Evolutionary conservation across 2,329 filamentous ascomycete species (phyloP).

Genomic region (Aspergillus caelatus): DNA sequence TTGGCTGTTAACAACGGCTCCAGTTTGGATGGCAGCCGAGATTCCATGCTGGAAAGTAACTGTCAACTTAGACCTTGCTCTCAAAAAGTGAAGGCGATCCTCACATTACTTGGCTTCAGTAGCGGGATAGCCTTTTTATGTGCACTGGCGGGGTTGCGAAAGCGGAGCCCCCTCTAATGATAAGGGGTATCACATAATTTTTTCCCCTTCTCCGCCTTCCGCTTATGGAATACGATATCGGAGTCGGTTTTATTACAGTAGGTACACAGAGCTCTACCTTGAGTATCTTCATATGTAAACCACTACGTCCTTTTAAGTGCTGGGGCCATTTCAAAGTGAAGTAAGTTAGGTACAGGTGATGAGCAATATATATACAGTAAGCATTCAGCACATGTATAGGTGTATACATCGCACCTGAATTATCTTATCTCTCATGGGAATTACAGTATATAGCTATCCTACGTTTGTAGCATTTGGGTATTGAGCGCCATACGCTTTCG

Average conservation of each 20-base stretch:
- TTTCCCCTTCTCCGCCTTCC: slow-evolving; percentile 17
- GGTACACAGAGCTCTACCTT: too few species aligned
- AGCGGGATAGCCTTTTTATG: slow-evolving; percentile 26
- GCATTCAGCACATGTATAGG: too few species aligned
- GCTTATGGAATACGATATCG: slow-evolving; percentile 19
- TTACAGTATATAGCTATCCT: neutral
- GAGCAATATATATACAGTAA: neutral
- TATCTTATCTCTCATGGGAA: too few species aligned
- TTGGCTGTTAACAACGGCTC: slow-evolving; percentile 19
- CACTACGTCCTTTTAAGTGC: neutral
- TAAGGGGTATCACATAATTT: slow-evolving; percentile 9
- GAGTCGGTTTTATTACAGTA: neutral
- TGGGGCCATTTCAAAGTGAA: neutral
- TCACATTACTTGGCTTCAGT: slow-evolving; percentile 20
- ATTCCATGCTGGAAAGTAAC: slow-evolving; percentile 21
- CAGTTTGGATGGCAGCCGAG: slow-evolving; percentile 13
- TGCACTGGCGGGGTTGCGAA: slow-evolving; percentile 31
- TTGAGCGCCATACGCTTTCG: neutral
- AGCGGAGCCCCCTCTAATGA: slow-evolving; percentile 28
- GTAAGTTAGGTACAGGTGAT: neutral
- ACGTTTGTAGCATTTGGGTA: neutral
- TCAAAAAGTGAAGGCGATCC: slow-evolving; percentile 5
- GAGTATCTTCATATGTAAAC: too few species aligned
- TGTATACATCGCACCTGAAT: too few species aligned
- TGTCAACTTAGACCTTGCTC: neutral